Conservation (phyloP, 768 basidiomycete species). For the Cantharellus anzutake region DNA sequence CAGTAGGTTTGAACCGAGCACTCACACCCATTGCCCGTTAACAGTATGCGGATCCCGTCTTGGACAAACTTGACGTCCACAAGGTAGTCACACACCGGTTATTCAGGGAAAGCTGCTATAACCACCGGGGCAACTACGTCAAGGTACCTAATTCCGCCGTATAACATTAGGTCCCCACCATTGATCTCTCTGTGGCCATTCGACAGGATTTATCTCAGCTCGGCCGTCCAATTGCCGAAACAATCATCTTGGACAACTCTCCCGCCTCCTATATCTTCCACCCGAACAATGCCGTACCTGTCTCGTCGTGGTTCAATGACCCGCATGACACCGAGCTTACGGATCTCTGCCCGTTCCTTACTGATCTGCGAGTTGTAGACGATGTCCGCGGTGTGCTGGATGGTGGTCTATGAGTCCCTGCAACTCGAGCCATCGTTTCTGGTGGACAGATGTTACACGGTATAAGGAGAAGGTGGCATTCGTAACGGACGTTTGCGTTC, state of each 20-base stretch:
- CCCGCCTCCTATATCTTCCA: slow-evolving; percentile 99
- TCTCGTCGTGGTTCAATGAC: slow-evolving; percentile 99
- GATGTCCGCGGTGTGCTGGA: slow-evolving; percentile 89
- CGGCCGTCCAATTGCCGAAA: slow-evolving; percentile 81
- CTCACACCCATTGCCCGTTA: background rate
- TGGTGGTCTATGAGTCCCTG: slow-evolving; percentile 39
- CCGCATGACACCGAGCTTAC: slow-evolving; percentile 96
- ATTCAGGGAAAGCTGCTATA: slow-evolving; percentile 97
- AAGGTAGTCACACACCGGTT: slow-evolving; percentile 84
- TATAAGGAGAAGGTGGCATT: background rate
- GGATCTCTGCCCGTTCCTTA: slow-evolving; percentile 84
- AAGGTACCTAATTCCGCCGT: slow-evolving; percentile 38
- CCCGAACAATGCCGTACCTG: slow-evolving; percentile 95
- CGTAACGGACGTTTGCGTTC: background rate
- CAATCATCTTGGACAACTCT: slow-evolving; percentile 97
- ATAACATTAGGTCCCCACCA: background rate
- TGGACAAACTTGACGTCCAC: slow-evolving; percentile 89
- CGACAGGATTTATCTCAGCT: slow-evolving; percentile 86
- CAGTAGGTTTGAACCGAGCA: slow-evolving; percentile 4
- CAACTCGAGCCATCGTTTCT: background rate
- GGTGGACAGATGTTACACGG: slow-evolving; percentile 1
- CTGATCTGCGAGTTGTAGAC: slow-evolving; percentile 65
- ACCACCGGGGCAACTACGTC: slow-evolving; percentile 97
- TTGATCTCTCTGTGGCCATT: background rate
- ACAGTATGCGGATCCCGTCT: slow-evolving; percentile 94